Evolutionary conservation across 306 rosid genomes (phyloP).

Genomic region (Rubus idaeus): DNA sequence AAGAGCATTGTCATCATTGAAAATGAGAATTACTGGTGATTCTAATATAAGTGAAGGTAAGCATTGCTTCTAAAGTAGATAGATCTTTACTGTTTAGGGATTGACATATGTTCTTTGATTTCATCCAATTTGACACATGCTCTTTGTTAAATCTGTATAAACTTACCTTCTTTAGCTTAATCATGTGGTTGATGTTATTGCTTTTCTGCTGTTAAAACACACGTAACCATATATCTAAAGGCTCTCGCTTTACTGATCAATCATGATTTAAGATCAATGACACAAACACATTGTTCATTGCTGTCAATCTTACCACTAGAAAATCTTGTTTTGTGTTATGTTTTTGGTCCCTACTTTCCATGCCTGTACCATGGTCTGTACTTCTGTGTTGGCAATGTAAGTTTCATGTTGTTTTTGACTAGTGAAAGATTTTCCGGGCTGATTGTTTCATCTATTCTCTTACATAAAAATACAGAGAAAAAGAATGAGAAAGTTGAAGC

Average conservation of each 20-base stretch:
- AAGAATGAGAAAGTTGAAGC: slow-evolving; percentile 28
- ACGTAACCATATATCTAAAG: background rate
- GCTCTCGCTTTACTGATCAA: background rate
- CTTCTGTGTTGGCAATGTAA: background rate
- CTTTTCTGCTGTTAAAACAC: background rate
- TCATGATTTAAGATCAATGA: background rate
- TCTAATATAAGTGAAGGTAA: slow-evolving; percentile 55
- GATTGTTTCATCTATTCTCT: slow-evolving; percentile 8
- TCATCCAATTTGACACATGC: background rate
- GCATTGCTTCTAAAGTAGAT: slow-evolving; percentile 15
- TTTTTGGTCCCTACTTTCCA: background rate
- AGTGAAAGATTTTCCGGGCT: background rate
- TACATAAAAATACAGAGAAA: slow-evolving; percentile 39
- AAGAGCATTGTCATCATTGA: slow-evolving; percentile 66
- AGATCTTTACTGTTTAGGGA: slow-evolving; percentile 5
- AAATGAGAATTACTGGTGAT: slow-evolving; percentile 40
- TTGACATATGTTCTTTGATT: background rate
- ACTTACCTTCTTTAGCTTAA: background rate
- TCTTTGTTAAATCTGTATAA: background rate
- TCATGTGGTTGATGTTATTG: background rate
- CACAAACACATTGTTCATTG: background rate
- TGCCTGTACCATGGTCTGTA: background rate
- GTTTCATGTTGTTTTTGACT: background rate
- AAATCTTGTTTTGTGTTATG: background rate
- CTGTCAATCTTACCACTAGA: background rate